Conservation (phyloP, 352 stramenopile genomes). For the Pelagophyceae sp. region DNA sequence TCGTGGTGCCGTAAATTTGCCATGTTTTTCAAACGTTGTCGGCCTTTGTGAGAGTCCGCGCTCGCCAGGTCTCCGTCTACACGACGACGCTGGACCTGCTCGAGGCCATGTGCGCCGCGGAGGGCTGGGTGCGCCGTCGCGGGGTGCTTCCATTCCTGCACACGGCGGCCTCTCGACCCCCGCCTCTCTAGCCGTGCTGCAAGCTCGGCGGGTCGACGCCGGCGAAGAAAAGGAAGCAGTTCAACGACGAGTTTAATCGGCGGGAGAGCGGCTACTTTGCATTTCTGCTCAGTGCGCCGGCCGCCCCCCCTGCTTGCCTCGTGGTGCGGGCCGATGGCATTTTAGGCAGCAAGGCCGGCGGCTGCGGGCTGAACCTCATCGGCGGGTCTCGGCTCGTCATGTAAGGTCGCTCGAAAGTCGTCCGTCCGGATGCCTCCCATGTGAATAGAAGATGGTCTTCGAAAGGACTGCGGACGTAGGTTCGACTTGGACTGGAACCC, state of each 20-base stretch:
- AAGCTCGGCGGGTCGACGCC: constrained; percentile 61
- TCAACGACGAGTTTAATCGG: constrained; percentile 84
- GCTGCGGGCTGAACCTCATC: constrained; percentile 90
- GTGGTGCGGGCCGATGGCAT: too few relatives aligned
- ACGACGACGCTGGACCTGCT: constrained; percentile 82
- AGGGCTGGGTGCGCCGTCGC: too few relatives aligned
- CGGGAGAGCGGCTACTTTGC: constrained; percentile 85
- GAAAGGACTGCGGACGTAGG: too few relatives aligned
- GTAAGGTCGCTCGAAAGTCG: too few relatives aligned
- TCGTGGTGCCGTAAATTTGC: too few relatives aligned
- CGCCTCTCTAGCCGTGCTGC: too few relatives aligned
- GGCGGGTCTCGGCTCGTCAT: constrained; percentile 93
- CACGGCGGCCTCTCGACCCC: too few relatives aligned
- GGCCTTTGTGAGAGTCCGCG: too few relatives aligned
- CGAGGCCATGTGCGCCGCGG: constrained; percentile 60
- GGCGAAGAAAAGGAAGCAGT: constrained; percentile 13
- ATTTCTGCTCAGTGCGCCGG: constrained; percentile 57
- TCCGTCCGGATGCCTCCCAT: constrained; percentile 50
- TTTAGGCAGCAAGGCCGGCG: constrained; percentile 10
- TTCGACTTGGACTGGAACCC: constrained; percentile 82
- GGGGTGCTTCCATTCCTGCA: too few relatives aligned
- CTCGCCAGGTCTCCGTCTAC: constrained; percentile 98
- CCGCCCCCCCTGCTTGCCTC: too few relatives aligned
- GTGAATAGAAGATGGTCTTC: too few relatives aligned
- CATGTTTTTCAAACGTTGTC: too few relatives aligned